These are phyloP conservation scores for Vanderwaltozyma tropicalis DNA, from an alignment of 805 yeast species.

Conservation along the genomic window DNA sequence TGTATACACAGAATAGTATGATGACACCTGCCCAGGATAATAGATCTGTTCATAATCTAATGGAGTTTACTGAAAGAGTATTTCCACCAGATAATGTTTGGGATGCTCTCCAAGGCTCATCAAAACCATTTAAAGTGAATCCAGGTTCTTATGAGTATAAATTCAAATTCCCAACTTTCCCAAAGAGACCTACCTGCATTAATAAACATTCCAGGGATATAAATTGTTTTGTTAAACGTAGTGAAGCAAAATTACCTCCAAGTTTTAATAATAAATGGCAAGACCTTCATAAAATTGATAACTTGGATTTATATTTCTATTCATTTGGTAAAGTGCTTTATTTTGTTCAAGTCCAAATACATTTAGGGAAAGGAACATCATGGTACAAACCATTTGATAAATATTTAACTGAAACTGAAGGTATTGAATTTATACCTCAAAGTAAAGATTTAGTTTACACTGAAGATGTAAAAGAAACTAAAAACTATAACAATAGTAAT, in stretches of 20 bases:
- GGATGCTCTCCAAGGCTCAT: conserved; percentile 21
- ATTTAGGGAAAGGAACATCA: conserved; percentile 20
- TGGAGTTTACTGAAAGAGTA: conserved; percentile 15
- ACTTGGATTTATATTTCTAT: conserved; percentile 18
- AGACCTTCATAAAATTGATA: conserved; percentile 16
- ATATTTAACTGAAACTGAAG: conserved; percentile 11
- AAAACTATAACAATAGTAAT: too few species aligned
- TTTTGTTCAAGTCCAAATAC: conserved; percentile 20
- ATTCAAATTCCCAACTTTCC: conserved; percentile 20
- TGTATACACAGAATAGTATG: conserved; percentile 15
- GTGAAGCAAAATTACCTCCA: conserved; percentile 20
- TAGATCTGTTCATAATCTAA: conserved; percentile 18
- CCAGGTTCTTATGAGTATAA: conserved; percentile 21
- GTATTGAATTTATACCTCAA: conserved; percentile 21
- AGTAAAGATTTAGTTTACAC: conserved; percentile 13
- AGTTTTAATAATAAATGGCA: conserved; percentile 22
- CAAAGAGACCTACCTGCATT: conserved; percentile 19
- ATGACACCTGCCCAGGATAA: conserved; percentile 22
- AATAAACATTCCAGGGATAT: conserved; percentile 15
- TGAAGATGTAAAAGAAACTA: neutral
- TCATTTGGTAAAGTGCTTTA: conserved; percentile 23
- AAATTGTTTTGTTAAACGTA: conserved; percentile 14
- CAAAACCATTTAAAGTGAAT: conserved; percentile 23
- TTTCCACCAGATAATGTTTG: conserved; percentile 28
- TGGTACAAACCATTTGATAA: conserved; percentile 25